Conservation (phyloP, 371 early-diverging fungal genomes). For the Ordospora pajunii region DNA sequence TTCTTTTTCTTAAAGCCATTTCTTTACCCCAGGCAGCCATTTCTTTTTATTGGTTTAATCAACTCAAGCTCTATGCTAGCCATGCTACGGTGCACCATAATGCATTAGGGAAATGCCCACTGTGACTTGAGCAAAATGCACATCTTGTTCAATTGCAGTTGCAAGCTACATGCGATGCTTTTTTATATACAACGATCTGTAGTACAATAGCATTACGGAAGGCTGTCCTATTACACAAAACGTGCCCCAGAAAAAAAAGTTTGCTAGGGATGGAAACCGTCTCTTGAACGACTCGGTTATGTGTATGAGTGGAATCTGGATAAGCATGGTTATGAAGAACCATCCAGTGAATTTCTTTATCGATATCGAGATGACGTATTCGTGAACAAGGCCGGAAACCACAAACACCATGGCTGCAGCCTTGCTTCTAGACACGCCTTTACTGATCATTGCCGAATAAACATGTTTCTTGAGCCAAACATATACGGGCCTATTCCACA, state of each 20-base stretch:
- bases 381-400: constrained; percentile 73
- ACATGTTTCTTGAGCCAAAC: constrained; percentile 81
- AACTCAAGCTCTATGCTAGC: background rate
- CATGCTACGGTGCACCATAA: background rate
- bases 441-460: constrained; percentile 70
- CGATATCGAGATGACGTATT: constrained; percentile 71
- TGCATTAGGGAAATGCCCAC: background rate
- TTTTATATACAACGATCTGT: constrained; percentile 15
- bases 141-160: too few relatives aligned
- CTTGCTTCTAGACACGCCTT: constrained; percentile 66
- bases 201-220: constrained; percentile 30
- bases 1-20: constrained; percentile 18
- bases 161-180: background rate
- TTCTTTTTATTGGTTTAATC: background rate
- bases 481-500: constrained; percentile 94
- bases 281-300: constrained; percentile 52
- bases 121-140: too few relatives aligned
- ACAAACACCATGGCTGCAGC: constrained; percentile 75
- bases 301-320: constrained; percentile 77
- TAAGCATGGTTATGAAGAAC: constrained; percentile 75
- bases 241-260: constrained; percentile 50
- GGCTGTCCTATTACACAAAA: constrained; percentile 55
- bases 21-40: background rate
- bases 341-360: constrained; percentile 68
- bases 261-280: constrained; percentile 21